A percentile compares a stretch with the other conserved stretches of the same genome.
phyloP scores from a whole-genome alignment of 192 early-diverging fungal genomes.

The Coemansia sp. region DNA sequence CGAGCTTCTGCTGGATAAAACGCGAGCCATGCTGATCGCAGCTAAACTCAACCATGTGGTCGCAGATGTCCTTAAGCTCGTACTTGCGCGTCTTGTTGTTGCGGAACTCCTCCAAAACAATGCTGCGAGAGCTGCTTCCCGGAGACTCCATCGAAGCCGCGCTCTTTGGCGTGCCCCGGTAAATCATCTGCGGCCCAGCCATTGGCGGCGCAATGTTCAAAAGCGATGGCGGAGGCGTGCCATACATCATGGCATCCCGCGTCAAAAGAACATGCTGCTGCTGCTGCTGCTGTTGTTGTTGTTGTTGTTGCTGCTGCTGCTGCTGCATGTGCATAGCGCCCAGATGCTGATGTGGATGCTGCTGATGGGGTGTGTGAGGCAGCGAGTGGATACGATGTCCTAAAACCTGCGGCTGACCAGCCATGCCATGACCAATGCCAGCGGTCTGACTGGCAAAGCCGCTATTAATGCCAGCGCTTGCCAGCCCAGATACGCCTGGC shows the following conservation, averaged over 20 bases:
- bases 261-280: slow-evolving; percentile 24
- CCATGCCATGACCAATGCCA: background rate
- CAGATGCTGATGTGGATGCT: slow-evolving; percentile 9
- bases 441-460: slow-evolving; percentile 22
- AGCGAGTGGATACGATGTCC: slow-evolving; percentile 41
- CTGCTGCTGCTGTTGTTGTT: slow-evolving; percentile 20
- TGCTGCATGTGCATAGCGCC: slow-evolving; percentile 30
- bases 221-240: slow-evolving; percentile 46
- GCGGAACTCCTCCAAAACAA: slow-evolving; percentile 95
- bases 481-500: slow-evolving; percentile 28
- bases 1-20: slow-evolving; percentile 98
- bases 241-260: slow-evolving; percentile 48
- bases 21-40: slow-evolving; percentile 98
- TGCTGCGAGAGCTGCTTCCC: slow-evolving; percentile 72
- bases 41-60: slow-evolving; percentile 96
- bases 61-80: slow-evolving; percentile 94
- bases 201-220: slow-evolving; percentile 22
- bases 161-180: slow-evolving; percentile 35
- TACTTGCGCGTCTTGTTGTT: slow-evolving; percentile 97
- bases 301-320: slow-evolving; percentile 21
- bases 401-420: slow-evolving; percentile 15
- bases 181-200: slow-evolving; percentile 34
- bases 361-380: slow-evolving; percentile 44
- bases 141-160: slow-evolving; percentile 47
- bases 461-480: slow-evolving; percentile 24